A percentile compares a stretch with the other conserved stretches of the same genome.
Conservation (phyloP, 176 grass and related monocot genomes). For the Carex parvula region DNA sequence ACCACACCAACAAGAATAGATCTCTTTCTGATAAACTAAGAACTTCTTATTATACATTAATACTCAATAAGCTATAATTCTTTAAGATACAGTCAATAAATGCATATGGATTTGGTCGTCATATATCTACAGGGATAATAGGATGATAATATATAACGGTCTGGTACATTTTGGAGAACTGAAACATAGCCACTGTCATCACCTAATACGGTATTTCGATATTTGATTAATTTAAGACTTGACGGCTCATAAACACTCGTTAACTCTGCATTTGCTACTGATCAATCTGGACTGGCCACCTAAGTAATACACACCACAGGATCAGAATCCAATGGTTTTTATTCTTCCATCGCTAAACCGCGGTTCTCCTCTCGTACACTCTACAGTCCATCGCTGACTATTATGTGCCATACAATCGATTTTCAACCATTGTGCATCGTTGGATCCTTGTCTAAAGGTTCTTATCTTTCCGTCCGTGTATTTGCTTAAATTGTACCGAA, state of each 20-base stretch:
- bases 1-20: not conserved
- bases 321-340: not conserved
- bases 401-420: not conserved
- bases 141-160: not conserved
- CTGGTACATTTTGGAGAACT: not conserved
- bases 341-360: slow-evolving; percentile 5
- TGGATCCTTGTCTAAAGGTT: not conserved
- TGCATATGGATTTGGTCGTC: not conserved
- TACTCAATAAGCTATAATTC: not conserved
- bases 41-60: not conserved
- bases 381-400: not conserved
- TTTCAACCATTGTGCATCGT: not conserved
- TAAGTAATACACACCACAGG: not conserved
- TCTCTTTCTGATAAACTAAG: not conserved
- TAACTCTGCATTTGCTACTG: not conserved
- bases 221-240: not conserved
- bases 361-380: not conserved
- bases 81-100: not conserved
- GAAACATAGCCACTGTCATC: not conserved
- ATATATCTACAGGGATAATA: not conserved
- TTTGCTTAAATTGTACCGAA: not conserved
- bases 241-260: not conserved
- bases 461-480: not conserved
- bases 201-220: not conserved
- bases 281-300: not conserved